Evolutionary conservation across 2,329 filamentous ascomycete species (phyloP), one percentile per base, ranked within the genome.

Genomic region (Colletotrichum euphorbiae): DNA sequence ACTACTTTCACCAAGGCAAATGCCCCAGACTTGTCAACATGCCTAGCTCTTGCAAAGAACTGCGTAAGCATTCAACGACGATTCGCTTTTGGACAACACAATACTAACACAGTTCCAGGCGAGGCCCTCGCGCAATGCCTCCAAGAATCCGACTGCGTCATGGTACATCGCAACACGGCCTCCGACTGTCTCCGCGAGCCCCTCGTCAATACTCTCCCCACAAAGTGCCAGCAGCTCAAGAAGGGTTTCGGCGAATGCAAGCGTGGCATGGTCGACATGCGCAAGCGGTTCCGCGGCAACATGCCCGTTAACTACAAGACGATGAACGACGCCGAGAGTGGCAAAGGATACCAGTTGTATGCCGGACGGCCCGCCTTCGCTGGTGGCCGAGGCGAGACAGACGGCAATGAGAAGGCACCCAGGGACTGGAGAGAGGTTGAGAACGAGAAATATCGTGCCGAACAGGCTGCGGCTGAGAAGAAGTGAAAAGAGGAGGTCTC

Each of bases 11-110:
- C 71, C 57, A 66, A 60, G 45, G 43, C 59, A 67, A 51, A 65
- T 60, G 55, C 24, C 55, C 63, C 67, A 64, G 24, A 67, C 69
- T 69, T 65, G 48, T 62, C 78, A 84, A 79, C 62, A 97, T 98
- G 96, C 94, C 95, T 67, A 94, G 92, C 80, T 98, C 95, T 71
- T 99, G 96, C 84, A 93, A 94, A 89, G 95, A 98, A 81, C 93
- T 99, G 78, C 90, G 95, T 98, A 87, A 73, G 93, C 55, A 48
- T 15, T 8, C 12, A 7, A 13, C 56, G 36, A 45, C 58, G 42
- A 43, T n/a, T 15, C 51, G 19, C 36, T 11, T n/a, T 15, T 43
- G 3, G 13, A n/a, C 6, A 62, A 21, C 62, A 17, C 28, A 54
- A 55, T 38, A 58, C 58, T 51, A 43, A 50, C 24, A 48, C 45